A percentile compares a stretch with the other conserved stretches of the same genome.
Evolutionary conservation across 2,329 filamentous ascomycete species (phyloP).

Genomic region (Pseudogymnoascus sp.): DNA sequence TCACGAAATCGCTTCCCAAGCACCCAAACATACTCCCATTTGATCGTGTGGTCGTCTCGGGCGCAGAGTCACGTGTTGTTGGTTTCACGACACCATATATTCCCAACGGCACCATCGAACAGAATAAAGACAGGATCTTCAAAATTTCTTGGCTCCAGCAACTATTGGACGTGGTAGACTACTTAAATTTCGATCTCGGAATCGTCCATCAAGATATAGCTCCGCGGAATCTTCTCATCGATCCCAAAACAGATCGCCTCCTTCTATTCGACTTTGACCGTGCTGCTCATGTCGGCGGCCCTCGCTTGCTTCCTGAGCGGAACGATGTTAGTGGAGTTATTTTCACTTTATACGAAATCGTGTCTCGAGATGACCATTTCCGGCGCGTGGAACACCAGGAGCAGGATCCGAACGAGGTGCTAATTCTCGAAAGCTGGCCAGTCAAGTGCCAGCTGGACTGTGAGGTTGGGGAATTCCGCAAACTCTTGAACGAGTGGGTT

Average conservation of each 20-base stretch:
- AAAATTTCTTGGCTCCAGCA: constrained; percentile 33
- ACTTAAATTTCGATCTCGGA: constrained; percentile 32
- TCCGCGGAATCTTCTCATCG: constrained; percentile 32
- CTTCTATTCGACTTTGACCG: constrained; percentile 32
- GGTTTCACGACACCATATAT: constrained; percentile 33
- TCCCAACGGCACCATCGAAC: constrained; percentile 30
- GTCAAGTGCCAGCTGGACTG: too few species aligned
- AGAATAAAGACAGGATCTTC: constrained; percentile 26
- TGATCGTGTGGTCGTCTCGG: constrained; percentile 30
- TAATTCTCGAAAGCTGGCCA: not conserved
- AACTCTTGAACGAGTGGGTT: too few species aligned
- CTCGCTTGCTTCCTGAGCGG: not conserved
- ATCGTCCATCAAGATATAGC: constrained; percentile 35
- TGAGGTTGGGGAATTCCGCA: too few species aligned
- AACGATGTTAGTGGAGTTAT: constrained; percentile 25
- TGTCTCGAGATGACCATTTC: constrained; percentile 16
- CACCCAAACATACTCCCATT: constrained; percentile 33
- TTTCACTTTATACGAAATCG: constrained; percentile 18
- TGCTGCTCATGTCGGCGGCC: not conserved
- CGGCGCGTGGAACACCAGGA: not conserved
- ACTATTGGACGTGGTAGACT: constrained; percentile 31
- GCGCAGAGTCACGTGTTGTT: constrained; percentile 28
- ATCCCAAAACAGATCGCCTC: constrained; percentile 29
- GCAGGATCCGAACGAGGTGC: not conserved
- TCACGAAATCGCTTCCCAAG: constrained; percentile 30